Percentiles rank a stretch among this genome's conserved stretches.
Conservation (phyloP, 192 early-diverging fungal genomes). For the Funneliformis geosporum region DNA sequence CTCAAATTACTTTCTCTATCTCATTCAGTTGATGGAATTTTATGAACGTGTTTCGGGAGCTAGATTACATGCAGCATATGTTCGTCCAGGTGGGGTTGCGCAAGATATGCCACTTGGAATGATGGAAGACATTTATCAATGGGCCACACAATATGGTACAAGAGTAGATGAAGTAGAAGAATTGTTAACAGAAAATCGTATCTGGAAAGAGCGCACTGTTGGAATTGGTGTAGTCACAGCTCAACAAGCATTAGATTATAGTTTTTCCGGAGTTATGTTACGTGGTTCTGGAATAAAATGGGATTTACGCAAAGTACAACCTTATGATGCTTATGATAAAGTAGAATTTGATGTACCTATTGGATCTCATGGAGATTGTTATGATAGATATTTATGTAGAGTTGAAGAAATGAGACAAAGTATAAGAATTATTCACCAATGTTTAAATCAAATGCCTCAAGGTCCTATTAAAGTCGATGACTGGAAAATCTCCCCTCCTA, state of each 20-base stretch:
- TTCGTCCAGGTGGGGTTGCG: constrained; percentile 94
- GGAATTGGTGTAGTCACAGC: constrained; percentile 86
- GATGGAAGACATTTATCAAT: constrained; percentile 93
- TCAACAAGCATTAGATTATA: constrained; percentile 87
- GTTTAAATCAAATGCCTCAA: constrained; percentile 93
- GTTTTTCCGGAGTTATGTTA: constrained; percentile 94
- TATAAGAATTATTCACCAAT: constrained; percentile 93
- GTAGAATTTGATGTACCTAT: constrained; percentile 98
- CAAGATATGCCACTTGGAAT: constrained; percentile 91
- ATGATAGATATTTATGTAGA: constrained; percentile 94
- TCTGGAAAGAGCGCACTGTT: constrained; percentile 90
- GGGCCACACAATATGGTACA: constrained; percentile 87
- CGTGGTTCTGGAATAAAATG: constrained; percentile 91
- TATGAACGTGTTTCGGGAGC: constrained; percentile 99
- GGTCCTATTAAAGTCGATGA: constrained; percentile 96
- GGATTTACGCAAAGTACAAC: constrained; percentile 91
- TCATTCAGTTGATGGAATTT: constrained; percentile 86
- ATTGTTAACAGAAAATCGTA: constrained; percentile 87
- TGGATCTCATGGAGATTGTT: constrained; percentile 93
- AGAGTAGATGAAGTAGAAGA: constrained; percentile 96
- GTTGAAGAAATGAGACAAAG: constrained; percentile 99
- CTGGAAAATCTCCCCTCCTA: constrained; percentile 94
- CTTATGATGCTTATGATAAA: constrained; percentile 94
- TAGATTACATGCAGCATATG: constrained; percentile 96
- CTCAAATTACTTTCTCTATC: not conserved